Evolutionary conservation across 2,329 filamentous ascomycete genomes (phyloP), one percentile per base, ranked within the genome.

Genomic region (Clonostachys solani): DNA sequence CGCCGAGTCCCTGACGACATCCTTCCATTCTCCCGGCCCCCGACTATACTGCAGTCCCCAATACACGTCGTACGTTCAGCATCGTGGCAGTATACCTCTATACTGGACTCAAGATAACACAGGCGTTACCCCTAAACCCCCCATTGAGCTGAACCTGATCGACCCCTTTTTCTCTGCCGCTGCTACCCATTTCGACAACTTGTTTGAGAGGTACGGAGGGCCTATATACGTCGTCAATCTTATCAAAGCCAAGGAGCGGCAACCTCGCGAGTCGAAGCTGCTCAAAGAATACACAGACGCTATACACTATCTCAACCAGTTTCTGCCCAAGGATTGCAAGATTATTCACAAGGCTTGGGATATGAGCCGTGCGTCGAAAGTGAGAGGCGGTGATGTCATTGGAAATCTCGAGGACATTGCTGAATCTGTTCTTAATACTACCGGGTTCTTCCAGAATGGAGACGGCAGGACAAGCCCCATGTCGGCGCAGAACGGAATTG

Each of bases 51-150:
- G 90, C 6, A 97, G 87, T 59, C 90, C 92, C 2, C 87, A 89
- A 29, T 96, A 92, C 64, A 97, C 94, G 5, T 97, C 94, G 0
- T 97, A 96, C 64, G 86, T 99, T 2, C 94, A 99, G 62, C 94
- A 99, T 62, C 82, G 94, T 54, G 95, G 95, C 23, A 97, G 94
- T 55, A 99, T 99, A 49, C 94, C 94, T 5, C 75, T 99, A 1
- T 91, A 96, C 65, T 99, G 95, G 95, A 95, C 91, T 0, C 94
- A 99, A 63, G 94, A 97, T 62, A 95, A 86, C 56, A 94, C 89
- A 5, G 92, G 92, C 3, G 94, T 99, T 2, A 92, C 90, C 1
- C 95, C 95, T 0, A 99, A 97, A 57, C 95, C 94, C 10, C 92
- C 92, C 10, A 99, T 99, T 55, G 89, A 96, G 62, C 73, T 99